phyloP scores from a whole-genome alignment of 75 land plant genomes.

The Cupressus sempervirens region DNA sequence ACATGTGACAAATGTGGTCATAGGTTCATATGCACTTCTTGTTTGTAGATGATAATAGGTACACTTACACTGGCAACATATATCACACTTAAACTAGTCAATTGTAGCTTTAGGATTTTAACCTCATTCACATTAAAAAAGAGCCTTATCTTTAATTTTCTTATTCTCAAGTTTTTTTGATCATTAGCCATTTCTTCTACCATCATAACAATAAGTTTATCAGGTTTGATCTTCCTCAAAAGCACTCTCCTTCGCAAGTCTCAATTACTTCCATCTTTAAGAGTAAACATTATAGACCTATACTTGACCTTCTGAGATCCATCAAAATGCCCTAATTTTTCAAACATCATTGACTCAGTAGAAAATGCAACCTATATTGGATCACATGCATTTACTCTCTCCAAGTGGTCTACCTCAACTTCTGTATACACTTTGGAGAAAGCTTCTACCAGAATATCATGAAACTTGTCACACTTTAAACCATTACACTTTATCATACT shows the following conservation, averaged over 20 bases:
- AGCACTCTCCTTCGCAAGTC: conserved; percentile 79
- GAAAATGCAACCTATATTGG: conserved; percentile 68
- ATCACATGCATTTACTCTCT: conserved; percentile 50
- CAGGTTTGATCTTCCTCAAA: conserved; percentile 64
- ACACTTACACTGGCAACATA: conserved; percentile 68
- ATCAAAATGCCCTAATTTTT: no score
- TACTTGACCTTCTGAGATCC: no score
- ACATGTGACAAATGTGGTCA: conserved; percentile 94
- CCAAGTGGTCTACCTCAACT: conserved; percentile 24
- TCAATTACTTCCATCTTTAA: conserved; percentile 78
- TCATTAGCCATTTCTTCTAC: conserved; percentile 94
- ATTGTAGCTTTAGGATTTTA: conserved; percentile 56
- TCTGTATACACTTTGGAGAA: conserved; percentile 59
- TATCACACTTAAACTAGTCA: conserved; percentile 82
- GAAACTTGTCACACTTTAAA: conserved; percentile 56
- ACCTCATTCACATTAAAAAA: conserved; percentile 84
- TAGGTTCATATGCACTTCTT: conserved; percentile 94
- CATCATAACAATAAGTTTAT: conserved; percentile 44
- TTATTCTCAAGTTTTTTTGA: conserved; percentile 51
- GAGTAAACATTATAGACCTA: conserved; percentile 84
- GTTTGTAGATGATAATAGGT: conserved; percentile 95
- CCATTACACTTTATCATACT: conserved; percentile 66
- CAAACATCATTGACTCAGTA: conserved; percentile 67
- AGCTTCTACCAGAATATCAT: conserved; percentile 68
- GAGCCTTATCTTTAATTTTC: conserved; percentile 77